Evolutionary conservation across 306 rosid species (phyloP).

Genomic region (Citrullus amarus): DNA sequence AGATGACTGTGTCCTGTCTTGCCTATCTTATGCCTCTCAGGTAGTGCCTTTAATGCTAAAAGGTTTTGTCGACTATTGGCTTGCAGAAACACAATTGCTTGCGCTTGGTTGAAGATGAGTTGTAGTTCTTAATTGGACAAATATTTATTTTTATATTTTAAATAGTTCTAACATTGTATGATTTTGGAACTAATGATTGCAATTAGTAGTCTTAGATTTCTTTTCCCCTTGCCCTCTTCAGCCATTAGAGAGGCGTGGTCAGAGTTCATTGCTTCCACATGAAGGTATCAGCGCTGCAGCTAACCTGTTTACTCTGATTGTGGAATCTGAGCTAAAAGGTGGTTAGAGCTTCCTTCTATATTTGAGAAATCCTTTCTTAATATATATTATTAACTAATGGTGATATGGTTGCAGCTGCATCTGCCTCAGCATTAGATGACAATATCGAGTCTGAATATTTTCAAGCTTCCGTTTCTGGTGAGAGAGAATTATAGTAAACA

Average conservation of each 20-base stretch:
- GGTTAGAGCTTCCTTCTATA: conserved; percentile 7
- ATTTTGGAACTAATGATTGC: conserved; percentile 8
- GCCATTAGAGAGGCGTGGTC: conserved; percentile 52
- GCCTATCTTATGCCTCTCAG: neutral
- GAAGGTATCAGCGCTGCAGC: conserved; percentile 75
- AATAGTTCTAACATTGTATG: neutral
- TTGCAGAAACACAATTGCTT: neutral
- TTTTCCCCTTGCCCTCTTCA: conserved; percentile 16
- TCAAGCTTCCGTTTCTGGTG: conserved; percentile 80
- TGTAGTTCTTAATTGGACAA: neutral
- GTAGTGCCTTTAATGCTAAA: neutral
- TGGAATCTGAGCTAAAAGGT: conserved; percentile 78
- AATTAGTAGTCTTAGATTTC: neutral
- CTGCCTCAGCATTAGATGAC: conserved; percentile 67
- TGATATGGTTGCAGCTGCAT: conserved; percentile 46
- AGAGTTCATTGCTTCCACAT: conserved; percentile 50
- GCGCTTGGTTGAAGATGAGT: neutral
- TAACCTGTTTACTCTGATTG: conserved; percentile 66
- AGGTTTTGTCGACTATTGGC: neutral
- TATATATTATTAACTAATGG: conserved; percentile 8
- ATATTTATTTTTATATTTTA: neutral
- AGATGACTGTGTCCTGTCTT: neutral
- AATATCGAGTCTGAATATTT: conserved; percentile 53
- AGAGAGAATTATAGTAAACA: conserved; percentile 3
- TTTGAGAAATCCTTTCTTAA: conserved; percentile 14